phyloP scores from a whole-genome alignment of 139 green algal genomes.

The Chlamydomonas schloesseri region DNA sequence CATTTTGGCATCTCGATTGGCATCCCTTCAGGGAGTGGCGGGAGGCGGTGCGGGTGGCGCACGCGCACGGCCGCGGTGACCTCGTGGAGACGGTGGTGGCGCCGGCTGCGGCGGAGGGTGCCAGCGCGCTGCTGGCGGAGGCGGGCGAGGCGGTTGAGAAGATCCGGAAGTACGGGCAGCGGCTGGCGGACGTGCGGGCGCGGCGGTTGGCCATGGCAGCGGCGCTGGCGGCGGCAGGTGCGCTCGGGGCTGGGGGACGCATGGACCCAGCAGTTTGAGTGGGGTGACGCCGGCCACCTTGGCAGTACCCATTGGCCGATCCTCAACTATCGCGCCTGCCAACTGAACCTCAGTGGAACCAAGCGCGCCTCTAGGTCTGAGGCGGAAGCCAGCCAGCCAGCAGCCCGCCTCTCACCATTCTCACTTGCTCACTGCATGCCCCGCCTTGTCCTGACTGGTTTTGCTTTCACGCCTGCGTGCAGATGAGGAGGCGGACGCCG shows the following conservation, averaged over 20 bases:
- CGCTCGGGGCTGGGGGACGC: slow-evolving; percentile 20
- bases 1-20: too few relatives aligned
- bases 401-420: too few relatives aligned
- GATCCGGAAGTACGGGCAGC: slow-evolving; percentile 82
- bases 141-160: slow-evolving; percentile 63
- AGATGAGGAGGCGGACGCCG: slow-evolving; percentile 36
- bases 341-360: too few relatives aligned
- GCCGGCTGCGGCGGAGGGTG: slow-evolving; percentile 63
- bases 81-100: slow-evolving; percentile 69
- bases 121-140: slow-evolving; percentile 58
- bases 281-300: too few relatives aligned
- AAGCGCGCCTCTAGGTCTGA: too few relatives aligned
- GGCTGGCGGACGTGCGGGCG: slow-evolving; percentile 76
- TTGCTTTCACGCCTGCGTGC: too few relatives aligned
- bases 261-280: too few relatives aligned
- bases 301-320: too few relatives aligned
- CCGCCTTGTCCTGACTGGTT: too few relatives aligned
- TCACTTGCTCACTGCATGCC: too few relatives aligned
- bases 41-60: slow-evolving; percentile 62
- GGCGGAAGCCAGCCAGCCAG: too few relatives aligned
- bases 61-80: slow-evolving; percentile 51
- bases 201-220: slow-evolving; percentile 70
- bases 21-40: slow-evolving; percentile 75
- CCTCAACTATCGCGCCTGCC: too few relatives aligned
- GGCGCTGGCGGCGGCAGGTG: slow-evolving; percentile 52